A percentile compares a stretch with the other conserved stretches of the same genome.
phyloP scores from a whole-genome alignment of 1,284 basidiomycete species.

The Tausonia pullulans region DNA sequence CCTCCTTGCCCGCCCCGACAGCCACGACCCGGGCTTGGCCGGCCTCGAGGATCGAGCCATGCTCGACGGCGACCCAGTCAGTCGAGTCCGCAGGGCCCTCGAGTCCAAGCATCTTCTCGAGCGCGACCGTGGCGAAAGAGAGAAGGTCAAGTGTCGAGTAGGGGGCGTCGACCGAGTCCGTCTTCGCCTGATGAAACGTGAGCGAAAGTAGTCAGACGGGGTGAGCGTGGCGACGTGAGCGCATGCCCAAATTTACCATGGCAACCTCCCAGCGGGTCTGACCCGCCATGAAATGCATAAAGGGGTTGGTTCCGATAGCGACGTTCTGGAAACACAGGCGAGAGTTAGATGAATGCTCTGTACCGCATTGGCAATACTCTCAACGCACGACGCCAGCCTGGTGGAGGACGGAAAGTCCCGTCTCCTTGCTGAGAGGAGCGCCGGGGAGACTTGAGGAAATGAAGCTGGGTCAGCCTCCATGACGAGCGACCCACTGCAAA shows the following conservation, averaged over 20 bases:
- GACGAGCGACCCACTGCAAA: background rate
- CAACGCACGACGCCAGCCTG: constrained; percentile 46
- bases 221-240: too few relatives aligned
- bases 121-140: constrained; percentile 39
- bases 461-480: background rate
- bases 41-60: constrained; percentile 48
- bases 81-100: constrained; percentile 27
- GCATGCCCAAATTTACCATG: background rate
- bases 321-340: constrained; percentile 38
- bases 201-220: too few relatives aligned
- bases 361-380: too few relatives aligned
- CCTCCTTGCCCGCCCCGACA: constrained; percentile 24
- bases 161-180: background rate
- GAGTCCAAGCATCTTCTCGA: constrained; percentile 55
- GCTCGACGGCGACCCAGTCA: constrained; percentile 57
- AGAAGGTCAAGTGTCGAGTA: constrained; percentile 21
- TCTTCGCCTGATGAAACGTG: background rate
- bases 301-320: constrained; percentile 46
- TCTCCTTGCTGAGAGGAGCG: constrained; percentile 58
- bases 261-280: background rate
- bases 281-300: background rate
- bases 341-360: background rate
- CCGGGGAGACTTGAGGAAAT: constrained; percentile 47
- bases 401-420: constrained; percentile 50
- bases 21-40: constrained; percentile 49